Conservation (phyloP, 2,329 filamentous ascomycete genomes). For the Metarhizium sp. region DNA sequence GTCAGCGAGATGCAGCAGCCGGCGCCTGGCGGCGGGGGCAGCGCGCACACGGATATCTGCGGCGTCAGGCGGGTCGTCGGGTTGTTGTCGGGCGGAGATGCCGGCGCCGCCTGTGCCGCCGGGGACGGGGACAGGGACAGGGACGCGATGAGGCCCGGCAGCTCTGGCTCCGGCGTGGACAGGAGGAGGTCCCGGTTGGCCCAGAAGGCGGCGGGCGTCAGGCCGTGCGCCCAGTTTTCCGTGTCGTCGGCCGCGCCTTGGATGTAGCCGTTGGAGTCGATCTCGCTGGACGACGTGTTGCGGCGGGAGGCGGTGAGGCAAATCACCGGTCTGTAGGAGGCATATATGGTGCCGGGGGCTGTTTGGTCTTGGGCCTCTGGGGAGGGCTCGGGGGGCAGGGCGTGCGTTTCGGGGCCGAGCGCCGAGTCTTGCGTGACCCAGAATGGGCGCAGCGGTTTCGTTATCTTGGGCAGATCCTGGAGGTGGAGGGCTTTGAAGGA, state of each 20-base stretch:
- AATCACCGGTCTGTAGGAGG: conserved; percentile 61
- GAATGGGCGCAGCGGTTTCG: conserved; percentile 64
- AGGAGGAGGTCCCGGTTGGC: conserved; percentile 51
- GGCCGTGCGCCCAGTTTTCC: conserved; percentile 80
- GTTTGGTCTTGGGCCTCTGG: conserved; percentile 4
- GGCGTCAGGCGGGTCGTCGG: conserved; percentile 21
- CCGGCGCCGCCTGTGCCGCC: no score
- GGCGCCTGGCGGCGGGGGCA: conserved; percentile 15
- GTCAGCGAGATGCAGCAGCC: conserved; percentile 34
- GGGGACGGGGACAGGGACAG: conserved; percentile 16
- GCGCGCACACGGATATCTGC: conserved; percentile 25
- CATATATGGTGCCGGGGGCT: conserved; percentile 28
- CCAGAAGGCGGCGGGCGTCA: conserved; percentile 80
- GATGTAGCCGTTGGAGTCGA: conserved; percentile 60
- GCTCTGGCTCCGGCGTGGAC: conserved; percentile 53
- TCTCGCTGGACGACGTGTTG: conserved; percentile 53
- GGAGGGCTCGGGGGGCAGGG: conserved; percentile 5
- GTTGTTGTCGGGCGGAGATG: neutral
- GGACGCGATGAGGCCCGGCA: conserved; percentile 37
- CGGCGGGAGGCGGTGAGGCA: conserved; percentile 78
- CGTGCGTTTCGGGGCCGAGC: conserved; percentile 12
- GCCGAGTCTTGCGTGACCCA: conserved; percentile 70
- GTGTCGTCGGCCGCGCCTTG: conserved; percentile 93
- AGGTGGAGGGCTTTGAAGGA: conserved; percentile 47
- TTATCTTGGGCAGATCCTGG: conserved; percentile 44